Evolutionary conservation across 805 yeast species (phyloP), one percentile per base, ranked within the genome.

Genomic region (Grigorovia jiainica): DNA sequence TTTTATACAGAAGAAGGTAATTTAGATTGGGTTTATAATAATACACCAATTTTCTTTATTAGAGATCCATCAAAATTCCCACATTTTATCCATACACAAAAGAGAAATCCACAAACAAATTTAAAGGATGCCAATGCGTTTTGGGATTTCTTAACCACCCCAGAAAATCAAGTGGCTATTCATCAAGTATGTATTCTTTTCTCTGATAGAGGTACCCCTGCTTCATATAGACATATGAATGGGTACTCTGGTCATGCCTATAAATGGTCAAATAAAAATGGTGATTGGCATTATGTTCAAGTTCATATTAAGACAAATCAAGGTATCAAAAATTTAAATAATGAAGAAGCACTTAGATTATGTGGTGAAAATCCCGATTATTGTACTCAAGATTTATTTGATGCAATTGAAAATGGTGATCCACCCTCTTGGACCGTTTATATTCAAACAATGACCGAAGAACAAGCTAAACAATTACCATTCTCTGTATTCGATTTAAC

Each of bases 401-500:
- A 79, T 50, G 71, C 82, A 47, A 87, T 87, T 61, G 87, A 81
- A 54, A 72, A 73, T 46, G 92, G 90, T 43, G 82, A 85, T 46
- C 60, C 53, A 56, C 95, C 95, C 49, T 72, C 85, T 2, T 87
- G 95, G 95, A 84, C 89, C 30, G 77, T 76, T 47, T 85, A 82
- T 65, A 66, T 87, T 41, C 95, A 87, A 70, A 75, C 85, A 36
- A 87, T 87, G 95, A 82, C 95, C 29, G 75, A 76, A 47, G 84
- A 78, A 53, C 79, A 87, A 65, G 87, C 95, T 46, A 73, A 80
- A 63, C 65, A 76, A 46, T 75, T 75, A 39, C 81, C 82, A 58
- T 86, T 82, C 66, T 82, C 90, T 5, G 89, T 87, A 36, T 86
- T 84, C 60, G 96, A 87, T 65, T 72, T 87, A 63, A 87, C 96